These are phyloP conservation scores for Pythium utonaiense DNA, from an alignment of 352 stramenopile genomes.

Conservation along the genomic window DNA sequence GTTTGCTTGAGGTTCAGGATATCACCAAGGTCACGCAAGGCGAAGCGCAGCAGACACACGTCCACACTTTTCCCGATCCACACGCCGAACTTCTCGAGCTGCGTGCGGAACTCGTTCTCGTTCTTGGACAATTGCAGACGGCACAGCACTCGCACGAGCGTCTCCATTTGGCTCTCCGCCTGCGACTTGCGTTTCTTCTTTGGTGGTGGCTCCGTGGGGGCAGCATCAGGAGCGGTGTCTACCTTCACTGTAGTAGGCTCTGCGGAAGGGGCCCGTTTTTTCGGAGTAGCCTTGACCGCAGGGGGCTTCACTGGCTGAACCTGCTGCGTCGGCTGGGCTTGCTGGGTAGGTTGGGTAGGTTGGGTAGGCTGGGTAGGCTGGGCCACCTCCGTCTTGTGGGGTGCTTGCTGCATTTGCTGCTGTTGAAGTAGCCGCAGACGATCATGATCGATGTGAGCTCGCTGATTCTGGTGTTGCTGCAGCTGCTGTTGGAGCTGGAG, in stretches of 20 bases:
- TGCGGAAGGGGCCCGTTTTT: slow-evolving; percentile 7
- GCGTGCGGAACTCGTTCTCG: slow-evolving; percentile 47
- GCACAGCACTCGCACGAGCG: slow-evolving; percentile 48
- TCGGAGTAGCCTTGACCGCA: slow-evolving; percentile 9
- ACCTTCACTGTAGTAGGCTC: not conserved
- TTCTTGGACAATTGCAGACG: slow-evolving; percentile 41
- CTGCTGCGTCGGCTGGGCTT: slow-evolving; percentile 21
- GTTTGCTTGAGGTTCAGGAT: slow-evolving; percentile 25
- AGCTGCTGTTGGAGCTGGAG: slow-evolving; percentile 26
- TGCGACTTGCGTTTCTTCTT: slow-evolving; percentile 40
- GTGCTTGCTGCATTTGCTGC: slow-evolving; percentile 28
- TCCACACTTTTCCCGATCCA: slow-evolving; percentile 62
- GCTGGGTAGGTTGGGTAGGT: not conserved
- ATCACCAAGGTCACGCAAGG: slow-evolving; percentile 52
- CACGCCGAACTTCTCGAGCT: slow-evolving; percentile 48
- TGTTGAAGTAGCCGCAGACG: slow-evolving; percentile 39
- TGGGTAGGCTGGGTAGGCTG: slow-evolving; percentile 19
- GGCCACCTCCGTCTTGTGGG: not conserved
- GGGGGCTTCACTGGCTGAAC: not conserved
- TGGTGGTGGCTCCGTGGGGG: slow-evolving; percentile 6
- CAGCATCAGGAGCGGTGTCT: not conserved
- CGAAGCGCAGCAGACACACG: slow-evolving; percentile 43
- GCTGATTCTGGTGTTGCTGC: slow-evolving; percentile 35
- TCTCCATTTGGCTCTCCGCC: slow-evolving; percentile 58
- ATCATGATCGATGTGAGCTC: slow-evolving; percentile 48